Conservation (phyloP, 2,329 filamentous ascomycete genomes). For the Cyclaneusma minus region DNA sequence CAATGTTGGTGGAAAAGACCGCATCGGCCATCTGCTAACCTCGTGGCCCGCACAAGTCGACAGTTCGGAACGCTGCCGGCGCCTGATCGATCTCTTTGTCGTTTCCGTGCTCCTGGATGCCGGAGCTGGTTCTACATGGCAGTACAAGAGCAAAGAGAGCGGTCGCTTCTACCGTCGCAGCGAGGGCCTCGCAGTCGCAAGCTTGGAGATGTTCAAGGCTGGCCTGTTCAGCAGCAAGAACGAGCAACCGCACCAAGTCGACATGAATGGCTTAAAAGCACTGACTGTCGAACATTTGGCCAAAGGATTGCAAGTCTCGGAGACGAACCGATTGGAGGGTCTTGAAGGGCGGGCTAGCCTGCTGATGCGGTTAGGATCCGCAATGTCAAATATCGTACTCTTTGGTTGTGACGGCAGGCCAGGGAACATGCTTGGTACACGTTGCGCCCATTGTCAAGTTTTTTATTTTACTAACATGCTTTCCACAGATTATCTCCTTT, state of each 20-base stretch:
- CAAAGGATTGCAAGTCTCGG: conserved; percentile 70
- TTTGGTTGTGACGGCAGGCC: conserved; percentile 77
- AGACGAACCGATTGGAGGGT: conserved; percentile 68
- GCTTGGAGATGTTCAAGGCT: conserved; percentile 82
- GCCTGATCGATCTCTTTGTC: conserved; percentile 64
- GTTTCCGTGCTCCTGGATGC: conserved; percentile 74
- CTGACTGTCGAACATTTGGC: conserved; percentile 63
- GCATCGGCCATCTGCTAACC: conserved; percentile 54
- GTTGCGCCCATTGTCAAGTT: too few species aligned
- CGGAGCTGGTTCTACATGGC: conserved; percentile 80
- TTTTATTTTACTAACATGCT: conserved; percentile 5
- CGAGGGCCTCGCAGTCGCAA: conserved; percentile 69
- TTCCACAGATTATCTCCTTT: conserved; percentile 67
- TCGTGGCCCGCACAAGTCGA: conserved; percentile 57
- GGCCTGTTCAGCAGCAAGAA: conserved; percentile 77
- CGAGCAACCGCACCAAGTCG: conserved; percentile 74
- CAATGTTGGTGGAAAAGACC: conserved; percentile 60
- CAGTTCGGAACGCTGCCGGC: conserved; percentile 55
- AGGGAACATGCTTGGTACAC: conserved; percentile 81
- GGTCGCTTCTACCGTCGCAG: conserved; percentile 70
- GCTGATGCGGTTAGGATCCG: conserved; percentile 58
- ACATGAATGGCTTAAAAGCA: conserved; percentile 61
- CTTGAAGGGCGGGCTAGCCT: conserved; percentile 73
- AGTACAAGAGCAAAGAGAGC: conserved; percentile 82
- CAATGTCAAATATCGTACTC: conserved; percentile 63